Conservation (phyloP, 805 yeast genomes). For the Blastobotrys terrestris region DNA sequence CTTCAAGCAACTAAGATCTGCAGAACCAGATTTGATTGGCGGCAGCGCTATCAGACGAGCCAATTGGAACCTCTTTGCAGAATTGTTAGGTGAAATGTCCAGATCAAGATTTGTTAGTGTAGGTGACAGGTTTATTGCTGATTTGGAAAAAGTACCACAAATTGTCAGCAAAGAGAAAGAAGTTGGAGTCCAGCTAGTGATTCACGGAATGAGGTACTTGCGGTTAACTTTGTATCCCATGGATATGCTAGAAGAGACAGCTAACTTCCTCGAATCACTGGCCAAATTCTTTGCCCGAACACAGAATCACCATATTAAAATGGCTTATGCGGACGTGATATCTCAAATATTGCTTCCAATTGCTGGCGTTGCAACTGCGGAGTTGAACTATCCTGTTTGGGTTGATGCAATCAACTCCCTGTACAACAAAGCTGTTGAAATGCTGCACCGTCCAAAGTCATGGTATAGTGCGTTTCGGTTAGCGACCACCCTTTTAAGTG, state of each 20-base stretch:
- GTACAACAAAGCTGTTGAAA: constrained; percentile 43
- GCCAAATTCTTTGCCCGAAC: constrained; percentile 74
- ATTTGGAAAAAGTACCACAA: constrained; percentile 73
- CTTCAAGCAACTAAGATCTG: constrained; percentile 78
- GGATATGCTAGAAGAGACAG: constrained; percentile 87
- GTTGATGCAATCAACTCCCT: constrained; percentile 67
- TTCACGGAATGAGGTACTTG: constrained; percentile 88
- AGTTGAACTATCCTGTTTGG: constrained; percentile 95
- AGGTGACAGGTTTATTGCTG: constrained; percentile 89
- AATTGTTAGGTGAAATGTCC: constrained; percentile 85
- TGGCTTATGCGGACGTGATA: constrained; percentile 82
- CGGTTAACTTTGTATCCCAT: constrained; percentile 76
- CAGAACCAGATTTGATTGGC: constrained; percentile 68
- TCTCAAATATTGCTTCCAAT: constrained; percentile 69
- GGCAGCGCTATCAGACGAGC: constrained; percentile 75
- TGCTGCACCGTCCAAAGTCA: constrained; percentile 40
- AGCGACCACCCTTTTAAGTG: constrained; percentile 68
- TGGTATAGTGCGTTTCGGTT: constrained; percentile 69
- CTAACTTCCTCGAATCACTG: constrained; percentile 79
- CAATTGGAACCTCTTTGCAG: constrained; percentile 90
- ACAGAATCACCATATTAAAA: constrained; percentile 55
- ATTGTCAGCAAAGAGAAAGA: constrained; percentile 44
- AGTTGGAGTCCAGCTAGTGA: constrained; percentile 62
- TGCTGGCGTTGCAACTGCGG: constrained; percentile 85
- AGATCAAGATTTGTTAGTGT: constrained; percentile 77